Evolutionary conservation across 768 basidiomycete genomes (phyloP).

Genomic region (Kwoniella sp.): DNA sequence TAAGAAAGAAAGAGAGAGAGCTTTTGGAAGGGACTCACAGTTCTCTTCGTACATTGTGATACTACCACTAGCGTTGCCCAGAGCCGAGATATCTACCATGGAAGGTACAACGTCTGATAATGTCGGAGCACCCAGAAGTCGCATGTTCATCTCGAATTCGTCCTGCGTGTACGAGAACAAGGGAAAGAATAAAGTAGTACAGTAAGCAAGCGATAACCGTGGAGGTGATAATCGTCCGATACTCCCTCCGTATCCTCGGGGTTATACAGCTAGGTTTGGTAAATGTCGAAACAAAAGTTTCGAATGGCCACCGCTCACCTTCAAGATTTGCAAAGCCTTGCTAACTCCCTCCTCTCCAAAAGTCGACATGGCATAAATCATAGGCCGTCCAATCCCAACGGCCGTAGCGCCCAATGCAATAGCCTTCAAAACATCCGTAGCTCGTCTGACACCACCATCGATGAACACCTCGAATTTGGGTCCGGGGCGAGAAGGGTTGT

Average conservation of each 20-base stretch:
- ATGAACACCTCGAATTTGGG: slow-evolving; percentile 85
- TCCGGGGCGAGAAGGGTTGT: slow-evolving; percentile 56
- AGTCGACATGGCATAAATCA: slow-evolving; percentile 54
- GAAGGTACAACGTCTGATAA: slow-evolving; percentile 76
- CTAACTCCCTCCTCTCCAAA: slow-evolving; percentile 89
- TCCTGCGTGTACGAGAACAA: slow-evolving; percentile 61
- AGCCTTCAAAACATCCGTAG: slow-evolving; percentile 86
- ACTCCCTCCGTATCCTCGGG: no score
- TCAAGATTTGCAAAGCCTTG: slow-evolving; percentile 73
- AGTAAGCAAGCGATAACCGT: no score
- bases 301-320: slow-evolving; percentile 31
- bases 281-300: no score
- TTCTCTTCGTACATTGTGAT: slow-evolving; percentile 77
- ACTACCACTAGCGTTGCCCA: slow-evolving; percentile 63
- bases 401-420: slow-evolving; percentile 87
- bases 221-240: no score
- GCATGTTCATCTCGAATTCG: slow-evolving; percentile 98
- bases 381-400: slow-evolving; percentile 63
- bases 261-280: no score
- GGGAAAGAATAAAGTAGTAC: no score
- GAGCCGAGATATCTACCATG: slow-evolving; percentile 83
- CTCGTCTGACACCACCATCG: slow-evolving; percentile 92
- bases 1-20: no score
- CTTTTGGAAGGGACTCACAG: slow-evolving; percentile 71
- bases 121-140: slow-evolving; percentile 79